Base-by-base conservation (phyloP, 768 basidiomycete species). In the Boletus sensibilis region DNA sequence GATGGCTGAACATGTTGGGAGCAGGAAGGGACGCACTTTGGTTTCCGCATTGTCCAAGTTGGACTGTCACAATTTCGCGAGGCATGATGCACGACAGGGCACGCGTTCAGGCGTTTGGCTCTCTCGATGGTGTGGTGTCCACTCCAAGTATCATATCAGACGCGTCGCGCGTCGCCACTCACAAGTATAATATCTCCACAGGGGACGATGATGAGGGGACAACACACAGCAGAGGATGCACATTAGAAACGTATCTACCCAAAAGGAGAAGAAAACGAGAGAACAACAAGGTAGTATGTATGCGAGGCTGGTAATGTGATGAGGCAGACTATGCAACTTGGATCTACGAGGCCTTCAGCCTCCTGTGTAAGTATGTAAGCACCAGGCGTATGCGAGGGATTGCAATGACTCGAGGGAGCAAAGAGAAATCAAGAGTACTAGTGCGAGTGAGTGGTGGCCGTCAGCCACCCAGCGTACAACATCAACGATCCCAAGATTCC, bases 21-120 rank as follows among this genome's bases (percentile, higher is more conserved):
- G 35, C 44, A 27, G 49, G 57, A 45, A 45, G 5, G 3, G 42
- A 65, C 86, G 69, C 68, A 91, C 92, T 89, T 78, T 93, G 92
- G 72, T 94, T 94, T 62, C 92, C 92, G 54, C 91, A 93, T 81
- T 96, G 93, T 63, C 94, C 94, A 12, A 93, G 83, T 68, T 92
- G 87, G 33, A 89, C 79, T 5, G 87, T 91, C 23, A 92, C 88
- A 60, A 91, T 88, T 75, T 91, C 89, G 64, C 90, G 86, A 68
- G 90, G 89, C 89, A 90, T 90, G 52, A 35, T 62, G 49, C 44
- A 53, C 53, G 58, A 61, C 35, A 18, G 43, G n/a, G 23, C 20
- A 43, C 63, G 60, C 55, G 65, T 55, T 62, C 46, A 56, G 56
- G 58, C 33, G 47, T 33, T 52, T 27, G 10, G 21, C 14, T 25